Evolutionary conservation across 179 eudicot genomes (phyloP).

Genomic region (Nepenthes alata): DNA sequence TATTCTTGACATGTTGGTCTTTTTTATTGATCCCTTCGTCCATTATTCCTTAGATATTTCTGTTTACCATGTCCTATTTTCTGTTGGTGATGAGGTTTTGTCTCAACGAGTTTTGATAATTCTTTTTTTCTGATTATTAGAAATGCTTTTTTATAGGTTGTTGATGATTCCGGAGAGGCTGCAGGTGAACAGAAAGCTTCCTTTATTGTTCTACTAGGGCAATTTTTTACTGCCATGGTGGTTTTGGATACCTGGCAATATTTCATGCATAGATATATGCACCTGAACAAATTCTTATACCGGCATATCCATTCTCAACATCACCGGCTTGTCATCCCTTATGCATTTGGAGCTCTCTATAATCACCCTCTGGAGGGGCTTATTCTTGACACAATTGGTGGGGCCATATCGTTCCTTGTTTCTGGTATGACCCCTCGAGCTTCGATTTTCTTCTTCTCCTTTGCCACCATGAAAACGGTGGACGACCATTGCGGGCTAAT

Average conservation of each 20-base stretch:
- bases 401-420: slow-evolving; percentile 60
- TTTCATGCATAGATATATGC: slow-evolving; percentile 84
- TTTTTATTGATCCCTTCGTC: too few relatives aligned
- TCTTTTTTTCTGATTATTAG: not conserved
- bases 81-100: too few relatives aligned
- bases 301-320: slow-evolving; percentile 76
- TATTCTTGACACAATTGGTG: slow-evolving; percentile 60
- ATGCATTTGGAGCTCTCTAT: slow-evolving; percentile 81
- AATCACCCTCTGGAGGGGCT: slow-evolving; percentile 82
- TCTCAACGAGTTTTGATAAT: not conserved
- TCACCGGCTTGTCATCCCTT: slow-evolving; percentile 70
- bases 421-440: slow-evolving; percentile 80
- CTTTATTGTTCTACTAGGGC: slow-evolving; percentile 25
- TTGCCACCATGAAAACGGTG: slow-evolving; percentile 71
- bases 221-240: slow-evolving; percentile 51
- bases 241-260: slow-evolving; percentile 82
- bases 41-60: too few relatives aligned
- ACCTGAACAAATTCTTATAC: slow-evolving; percentile 69
- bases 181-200: slow-evolving; percentile 14
- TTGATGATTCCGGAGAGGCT: slow-evolving; percentile 18
- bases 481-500: slow-evolving; percentile 85
- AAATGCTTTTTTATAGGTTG: slow-evolving; percentile 18
- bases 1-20: too few relatives aligned
- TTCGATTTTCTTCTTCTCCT: slow-evolving; percentile 74
- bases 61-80: too few relatives aligned